phyloP scores from a whole-genome alignment of 2,329 filamentous ascomycete species.

The Juglanconis juglandina region DNA sequence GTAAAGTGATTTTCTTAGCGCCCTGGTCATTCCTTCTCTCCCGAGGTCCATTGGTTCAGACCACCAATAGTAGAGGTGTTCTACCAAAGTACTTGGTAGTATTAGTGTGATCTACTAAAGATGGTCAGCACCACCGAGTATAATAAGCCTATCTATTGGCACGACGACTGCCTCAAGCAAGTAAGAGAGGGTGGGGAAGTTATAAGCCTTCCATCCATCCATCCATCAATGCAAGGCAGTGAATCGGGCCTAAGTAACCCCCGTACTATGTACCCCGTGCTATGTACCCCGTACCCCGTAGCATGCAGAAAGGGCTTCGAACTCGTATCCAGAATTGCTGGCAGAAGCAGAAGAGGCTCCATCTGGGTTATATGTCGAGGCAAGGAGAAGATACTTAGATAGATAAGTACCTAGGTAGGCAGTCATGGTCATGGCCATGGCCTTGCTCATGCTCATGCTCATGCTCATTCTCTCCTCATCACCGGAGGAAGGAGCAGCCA shows the following conservation, averaged over 20 bases:
- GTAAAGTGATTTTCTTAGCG: neutral
- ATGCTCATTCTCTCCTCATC: neutral
- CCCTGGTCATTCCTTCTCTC: neutral
- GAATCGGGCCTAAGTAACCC: neutral
- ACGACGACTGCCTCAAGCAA: neutral
- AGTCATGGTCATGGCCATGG: too few species aligned
- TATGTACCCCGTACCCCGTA: too few species aligned
- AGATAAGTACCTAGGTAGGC: too few species aligned
- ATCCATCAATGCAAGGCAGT: neutral
- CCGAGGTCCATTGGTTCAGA: neutral
- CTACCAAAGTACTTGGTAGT: neutral
- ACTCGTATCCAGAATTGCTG: neutral
- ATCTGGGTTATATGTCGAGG: neutral
- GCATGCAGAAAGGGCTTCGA: too few species aligned
- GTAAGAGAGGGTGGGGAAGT: neutral
- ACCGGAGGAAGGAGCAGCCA: neutral
- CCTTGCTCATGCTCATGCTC: too few species aligned
- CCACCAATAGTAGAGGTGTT: neutral
- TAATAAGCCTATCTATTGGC: neutral
- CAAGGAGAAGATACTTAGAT: neutral
- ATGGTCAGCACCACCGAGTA: neutral
- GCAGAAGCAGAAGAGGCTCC: neutral
- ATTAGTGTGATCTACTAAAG: neutral
- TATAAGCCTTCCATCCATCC: neutral
- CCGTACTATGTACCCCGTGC: too few species aligned